Percentiles rank a stretch among this genome's conserved stretches.
These are phyloP conservation scores for Flammula alnicola DNA, from an alignment of 1,284 basidiomycete species.

Conservation along the genomic window DNA sequence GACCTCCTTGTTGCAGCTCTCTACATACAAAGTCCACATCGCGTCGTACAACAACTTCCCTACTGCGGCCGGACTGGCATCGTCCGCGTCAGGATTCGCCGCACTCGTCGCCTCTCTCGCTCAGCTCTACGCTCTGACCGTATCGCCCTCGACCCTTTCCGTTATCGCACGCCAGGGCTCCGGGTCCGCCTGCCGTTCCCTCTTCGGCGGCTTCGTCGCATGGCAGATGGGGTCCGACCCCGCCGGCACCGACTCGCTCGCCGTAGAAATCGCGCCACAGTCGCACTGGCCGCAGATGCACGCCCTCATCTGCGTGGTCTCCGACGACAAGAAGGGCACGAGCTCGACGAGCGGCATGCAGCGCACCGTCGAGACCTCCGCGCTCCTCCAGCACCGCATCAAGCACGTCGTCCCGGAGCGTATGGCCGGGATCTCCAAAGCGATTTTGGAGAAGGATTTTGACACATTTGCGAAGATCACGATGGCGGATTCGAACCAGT, in stretches of 20 bases:
- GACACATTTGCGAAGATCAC: constrained; percentile 89
- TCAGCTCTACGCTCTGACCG: constrained; percentile 82
- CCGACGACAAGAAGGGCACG: constrained; percentile 96
- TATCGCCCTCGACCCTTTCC: constrained; percentile 74
- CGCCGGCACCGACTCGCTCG: constrained; percentile 87
- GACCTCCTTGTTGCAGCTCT: constrained; percentile 53
- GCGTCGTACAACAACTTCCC: constrained; percentile 99
- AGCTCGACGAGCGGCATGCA: constrained; percentile 98
- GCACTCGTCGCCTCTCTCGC: constrained; percentile 92
- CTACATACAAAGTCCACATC: constrained; percentile 81
- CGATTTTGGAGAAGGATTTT: constrained; percentile 86
- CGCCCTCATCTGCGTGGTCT: constrained; percentile 97
- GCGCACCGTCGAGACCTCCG: constrained; percentile 91
- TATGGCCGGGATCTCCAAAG: constrained; percentile 83
- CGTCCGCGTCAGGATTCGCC: constrained; percentile 96
- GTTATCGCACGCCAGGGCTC: constrained; percentile 96
- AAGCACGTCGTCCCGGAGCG: constrained; percentile 84
- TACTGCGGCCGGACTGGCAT: constrained; percentile 96
- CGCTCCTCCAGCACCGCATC: constrained; percentile 91
- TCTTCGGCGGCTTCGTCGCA: constrained; percentile 97
- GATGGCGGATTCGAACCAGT: constrained; percentile 98
- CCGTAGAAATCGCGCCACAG: constrained; percentile 86
- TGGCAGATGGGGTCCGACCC: constrained; percentile 83
- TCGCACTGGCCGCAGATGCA: constrained; percentile 95
- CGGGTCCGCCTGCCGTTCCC: constrained; percentile 96